Evolutionary conservation across 139 green algal species (phyloP), one percentile per base, ranked within the genome.

Genomic region (Chlorella sp.): DNA sequence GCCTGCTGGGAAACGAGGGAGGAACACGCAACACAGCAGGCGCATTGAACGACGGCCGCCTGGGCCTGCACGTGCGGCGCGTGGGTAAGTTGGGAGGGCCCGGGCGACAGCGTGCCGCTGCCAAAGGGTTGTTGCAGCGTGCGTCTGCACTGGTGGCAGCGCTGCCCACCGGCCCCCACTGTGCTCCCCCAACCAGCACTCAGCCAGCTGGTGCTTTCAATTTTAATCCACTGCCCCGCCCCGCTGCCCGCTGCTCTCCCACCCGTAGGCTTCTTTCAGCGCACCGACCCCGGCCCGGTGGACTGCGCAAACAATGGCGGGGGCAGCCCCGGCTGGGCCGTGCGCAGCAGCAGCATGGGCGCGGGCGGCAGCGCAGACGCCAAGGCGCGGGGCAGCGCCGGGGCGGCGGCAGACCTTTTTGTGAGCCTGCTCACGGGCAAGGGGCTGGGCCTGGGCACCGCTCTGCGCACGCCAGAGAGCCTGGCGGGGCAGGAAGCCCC

Each of bases 381-480:
- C 48, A 57, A 57, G 48, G n/a, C 36, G 75, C 34, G n/a, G n/a
- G 75, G 75, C 34, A 30, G 75, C 36, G 78, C 78, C 40, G 42
- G 39, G 7, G 42, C 32, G 26, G n/a, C 64, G n/a, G 79, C 57
- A 28, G 79, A 85, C 84, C 7, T 39, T 1, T 88, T 88, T 81
- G 68, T 88, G 7, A 18, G 21, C 3, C 24, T 88, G 61, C 71
- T 88, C 26, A 88, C 71, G 1, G 84, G 84, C 40, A 57, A 53
- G 34, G 84, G 84, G 36, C 84, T 88, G 84, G 84, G 84, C 39
- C 80, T 68, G 3, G 84, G 84, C 24, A 21, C 77, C 39, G 84
- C 84, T 39, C 84, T 88, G 66, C 84, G 68, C 66, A 68, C 84
- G 3, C 34, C 77, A 1, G 77, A 34, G 39, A 81, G 66, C 66